phyloP scores from a whole-genome alignment of 176 grass and related monocot genomes.

The Cymbopogon citratus region DNA sequence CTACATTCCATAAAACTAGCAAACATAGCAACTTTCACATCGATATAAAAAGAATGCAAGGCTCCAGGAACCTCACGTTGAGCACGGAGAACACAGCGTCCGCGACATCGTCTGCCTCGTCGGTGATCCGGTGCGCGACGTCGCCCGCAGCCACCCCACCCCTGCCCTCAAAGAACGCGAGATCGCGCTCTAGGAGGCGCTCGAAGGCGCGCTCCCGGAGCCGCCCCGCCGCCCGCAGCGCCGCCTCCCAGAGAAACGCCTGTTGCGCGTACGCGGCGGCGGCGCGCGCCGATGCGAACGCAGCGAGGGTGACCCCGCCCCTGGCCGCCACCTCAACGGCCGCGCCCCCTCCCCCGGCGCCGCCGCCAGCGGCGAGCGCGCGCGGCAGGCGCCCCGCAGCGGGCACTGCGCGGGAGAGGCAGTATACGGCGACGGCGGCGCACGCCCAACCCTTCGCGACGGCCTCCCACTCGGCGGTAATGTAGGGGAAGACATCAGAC shows the following conservation, averaged over 20 bases:
- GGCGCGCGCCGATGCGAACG: constrained; percentile 32
- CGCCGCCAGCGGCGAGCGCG: constrained; percentile 1
- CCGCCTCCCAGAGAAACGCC: constrained; percentile 66
- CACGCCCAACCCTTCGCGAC: constrained; percentile 65
- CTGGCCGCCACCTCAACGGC: neutral
- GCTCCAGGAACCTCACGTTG: constrained; percentile 43
- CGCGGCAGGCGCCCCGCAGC: constrained; percentile 49
- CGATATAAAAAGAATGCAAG: neutral
- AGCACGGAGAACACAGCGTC: constrained; percentile 62
- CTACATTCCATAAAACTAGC: neutral
- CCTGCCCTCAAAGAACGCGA: constrained; percentile 66
- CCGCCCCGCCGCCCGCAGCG: constrained; percentile 34
- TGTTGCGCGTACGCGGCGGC: constrained; percentile 53
- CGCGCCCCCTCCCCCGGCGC: neutral
- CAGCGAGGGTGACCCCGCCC: constrained; percentile 30
- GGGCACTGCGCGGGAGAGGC: constrained; percentile 59
- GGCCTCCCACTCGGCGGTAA: constrained; percentile 47
- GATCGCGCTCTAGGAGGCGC: constrained; percentile 50
- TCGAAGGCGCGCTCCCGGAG: constrained; percentile 60
- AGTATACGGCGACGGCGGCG: constrained; percentile 48
- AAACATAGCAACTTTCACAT: neutral
- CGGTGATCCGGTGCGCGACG: constrained; percentile 54
- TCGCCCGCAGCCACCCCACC: constrained; percentile 48
- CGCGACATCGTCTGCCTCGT: constrained; percentile 65
- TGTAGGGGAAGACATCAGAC: constrained; percentile 34